A percentile compares a stretch with the other conserved stretches of the same genome.
Conservation (phyloP, 495 filamentous ascomycete species). For the Diplogelasinospora grovesii region DNA sequence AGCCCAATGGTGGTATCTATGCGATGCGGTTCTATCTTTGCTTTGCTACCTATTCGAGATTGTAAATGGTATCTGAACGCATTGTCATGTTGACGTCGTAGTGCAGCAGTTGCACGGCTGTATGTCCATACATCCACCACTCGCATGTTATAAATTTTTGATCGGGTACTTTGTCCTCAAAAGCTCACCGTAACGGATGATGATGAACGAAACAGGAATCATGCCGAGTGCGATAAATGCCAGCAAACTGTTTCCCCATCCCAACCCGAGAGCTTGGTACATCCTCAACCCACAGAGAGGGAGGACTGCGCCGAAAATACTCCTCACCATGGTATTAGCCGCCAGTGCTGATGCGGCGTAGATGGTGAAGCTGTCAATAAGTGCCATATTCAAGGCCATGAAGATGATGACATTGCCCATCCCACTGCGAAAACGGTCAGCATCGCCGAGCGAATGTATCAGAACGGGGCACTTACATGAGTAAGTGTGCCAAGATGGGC, state of each 20-base stretch:
- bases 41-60: too few relatives aligned
- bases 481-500: slow-evolving; percentile 40
- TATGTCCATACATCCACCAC: not conserved
- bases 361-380: slow-evolving; percentile 52
- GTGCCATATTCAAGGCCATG: slow-evolving; percentile 34
- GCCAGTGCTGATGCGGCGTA: slow-evolving; percentile 59
- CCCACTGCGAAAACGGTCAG: slow-evolving; percentile 1
- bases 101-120: not conserved
- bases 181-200: slow-evolving; percentile 46
- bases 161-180: slow-evolving; percentile 40
- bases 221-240: slow-evolving; percentile 47
- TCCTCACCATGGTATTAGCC: slow-evolving; percentile 47
- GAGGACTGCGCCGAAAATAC: slow-evolving; percentile 51
- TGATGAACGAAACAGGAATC: slow-evolving; percentile 44
- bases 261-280: slow-evolving; percentile 49
- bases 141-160: slow-evolving; percentile 30
- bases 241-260: slow-evolving; percentile 56
- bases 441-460: slow-evolving; percentile 32
- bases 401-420: slow-evolving; percentile 44
- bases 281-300: slow-evolving; percentile 49
- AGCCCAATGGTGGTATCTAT: too few relatives aligned
- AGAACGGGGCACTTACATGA: slow-evolving; percentile 48
- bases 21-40: too few relatives aligned
- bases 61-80: too few relatives aligned
- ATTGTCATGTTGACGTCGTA: not conserved